These are phyloP conservation scores for Coemansia sp. DNA, from an alignment of 192 early-diverging fungal species.

Conservation along the genomic window DNA sequence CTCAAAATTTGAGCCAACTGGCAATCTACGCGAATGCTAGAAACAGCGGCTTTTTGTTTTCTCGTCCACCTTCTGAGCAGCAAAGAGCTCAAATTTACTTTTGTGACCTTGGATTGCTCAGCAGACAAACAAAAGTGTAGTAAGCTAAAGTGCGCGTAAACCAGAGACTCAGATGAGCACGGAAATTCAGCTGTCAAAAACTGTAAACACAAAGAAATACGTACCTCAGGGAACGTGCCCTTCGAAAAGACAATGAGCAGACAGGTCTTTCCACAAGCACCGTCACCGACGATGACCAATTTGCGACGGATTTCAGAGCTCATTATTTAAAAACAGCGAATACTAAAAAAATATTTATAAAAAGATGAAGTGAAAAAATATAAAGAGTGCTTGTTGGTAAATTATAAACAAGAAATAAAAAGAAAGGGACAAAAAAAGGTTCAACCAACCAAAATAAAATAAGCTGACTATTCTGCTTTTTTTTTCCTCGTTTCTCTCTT, in stretches of 20 bases:
- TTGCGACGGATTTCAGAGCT: slow-evolving; percentile 59
- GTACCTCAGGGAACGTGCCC: slow-evolving; percentile 76
- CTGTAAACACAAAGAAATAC: slow-evolving; percentile 19
- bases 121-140: too few species aligned
- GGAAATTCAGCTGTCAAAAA: slow-evolving; percentile 1
- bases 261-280: slow-evolving; percentile 89
- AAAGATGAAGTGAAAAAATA: slow-evolving; percentile 9
- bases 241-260: slow-evolving; percentile 80
- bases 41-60: too few species aligned
- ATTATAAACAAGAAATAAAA: slow-evolving; percentile 9
- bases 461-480: background rate
- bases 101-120: too few species aligned
- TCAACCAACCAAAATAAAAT: background rate
- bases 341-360: slow-evolving; percentile 13
- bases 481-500: background rate
- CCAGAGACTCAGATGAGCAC: background rate
- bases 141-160: too few species aligned
- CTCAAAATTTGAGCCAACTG: background rate
- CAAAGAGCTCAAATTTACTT: too few species aligned
- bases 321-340: slow-evolving; percentile 28
- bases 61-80: too few species aligned
- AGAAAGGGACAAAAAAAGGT: background rate
- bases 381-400: slow-evolving; percentile 3
- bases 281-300: slow-evolving; percentile 88
- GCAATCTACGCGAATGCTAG: too few species aligned